Evolutionary conservation across 257 asterid species (phyloP), one percentile per base, ranked within the genome.

Genomic region (Mitragyna speciosa): DNA sequence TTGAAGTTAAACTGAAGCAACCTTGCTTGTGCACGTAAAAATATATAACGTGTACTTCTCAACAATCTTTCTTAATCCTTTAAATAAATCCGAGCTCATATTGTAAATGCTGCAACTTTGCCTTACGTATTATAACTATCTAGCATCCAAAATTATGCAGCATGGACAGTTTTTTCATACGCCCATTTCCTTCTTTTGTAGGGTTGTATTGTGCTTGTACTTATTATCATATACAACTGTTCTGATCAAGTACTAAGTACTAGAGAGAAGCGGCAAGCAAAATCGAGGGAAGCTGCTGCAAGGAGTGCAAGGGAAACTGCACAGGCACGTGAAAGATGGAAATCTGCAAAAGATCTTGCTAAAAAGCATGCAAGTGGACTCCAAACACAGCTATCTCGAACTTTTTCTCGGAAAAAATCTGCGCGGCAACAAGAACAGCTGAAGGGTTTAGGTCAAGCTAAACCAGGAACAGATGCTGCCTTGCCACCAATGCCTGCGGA

Each of bases 211-310:
- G 88, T 92, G 71, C 93, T 92, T 19, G 86, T 96, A 51, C 94
- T 96, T 76, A 80, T 94, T 74, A 92, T 96, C 81, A 92, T 96
- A 83, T 96, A 96, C 94, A 96, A 92, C 90, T 96, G 95, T 74
- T 94, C 99, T 10, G 99, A 91, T 45, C 97, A 94, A 94, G 97
- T 91, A 72, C 84, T 96, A 79, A 92, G 96, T 48, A 88, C 90
- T 15, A 86, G 96, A 86, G 98, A 92, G 80, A 91, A 81, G 75
- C 86, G 81, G 63, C 95, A 94, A 68, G 99, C 99, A 11, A 90
- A 90, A 85, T 96, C 99, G 51, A 88, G 99, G 83, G 99, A 96
- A 84, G 94, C 96, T 33, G 99, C 98, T 5, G 99, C 97, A 24
- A 87, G 81, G 85, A 94, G 94, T 70, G 98, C 96, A 41, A 87